Conservation (phyloP, 2,329 filamentous ascomycete genomes). For the Aspergillus sp. region DNA sequence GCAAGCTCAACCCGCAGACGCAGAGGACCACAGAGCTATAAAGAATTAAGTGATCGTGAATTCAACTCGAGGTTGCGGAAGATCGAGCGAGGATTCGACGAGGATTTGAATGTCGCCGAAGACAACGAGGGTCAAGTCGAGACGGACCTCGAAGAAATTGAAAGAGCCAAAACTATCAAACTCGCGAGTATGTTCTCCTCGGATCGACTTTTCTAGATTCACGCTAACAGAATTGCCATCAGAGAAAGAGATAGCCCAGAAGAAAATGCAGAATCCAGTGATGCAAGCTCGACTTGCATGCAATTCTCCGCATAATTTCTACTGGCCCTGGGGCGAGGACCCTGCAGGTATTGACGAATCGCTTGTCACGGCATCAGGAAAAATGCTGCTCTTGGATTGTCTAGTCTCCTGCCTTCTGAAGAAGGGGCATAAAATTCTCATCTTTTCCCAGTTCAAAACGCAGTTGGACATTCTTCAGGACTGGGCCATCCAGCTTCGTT, state of each 20-base stretch:
- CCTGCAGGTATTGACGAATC: constrained; percentile 66
- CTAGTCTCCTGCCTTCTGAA: constrained; percentile 73
- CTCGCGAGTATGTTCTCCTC: constrained; percentile 63
- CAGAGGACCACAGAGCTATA: constrained; percentile 56
- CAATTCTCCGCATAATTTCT: constrained; percentile 95
- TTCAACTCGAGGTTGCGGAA: constrained; percentile 69
- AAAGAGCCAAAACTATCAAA: constrained; percentile 66
- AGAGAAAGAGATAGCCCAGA: constrained; percentile 81
- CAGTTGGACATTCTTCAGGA: constrained; percentile 88
- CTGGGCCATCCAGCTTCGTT: constrained; percentile 74
- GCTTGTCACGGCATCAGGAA: constrained; percentile 83
- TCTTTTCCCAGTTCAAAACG: constrained; percentile 95
- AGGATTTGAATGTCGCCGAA: constrained; percentile 46
- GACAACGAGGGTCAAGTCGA: constrained; percentile 36
- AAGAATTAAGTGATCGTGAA: constrained; percentile 74
- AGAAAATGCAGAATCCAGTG: constrained; percentile 89
- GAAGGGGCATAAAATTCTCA: constrained; percentile 81
- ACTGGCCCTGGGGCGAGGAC: constrained; percentile 76
- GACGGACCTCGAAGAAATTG: constrained; percentile 59
- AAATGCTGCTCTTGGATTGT: constrained; percentile 91
- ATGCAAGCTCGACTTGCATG: constrained; percentile 90
- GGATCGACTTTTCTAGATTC: neutral
- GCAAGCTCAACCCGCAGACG: constrained; percentile 51
- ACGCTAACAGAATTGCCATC: constrained; percentile 24
- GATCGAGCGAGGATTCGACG: constrained; percentile 54